Evolutionary conservation across 495 filamentous ascomycete genomes (phyloP), one percentile per base, ranked within the genome.

Genomic region (Aspergillus bridgeri): DNA sequence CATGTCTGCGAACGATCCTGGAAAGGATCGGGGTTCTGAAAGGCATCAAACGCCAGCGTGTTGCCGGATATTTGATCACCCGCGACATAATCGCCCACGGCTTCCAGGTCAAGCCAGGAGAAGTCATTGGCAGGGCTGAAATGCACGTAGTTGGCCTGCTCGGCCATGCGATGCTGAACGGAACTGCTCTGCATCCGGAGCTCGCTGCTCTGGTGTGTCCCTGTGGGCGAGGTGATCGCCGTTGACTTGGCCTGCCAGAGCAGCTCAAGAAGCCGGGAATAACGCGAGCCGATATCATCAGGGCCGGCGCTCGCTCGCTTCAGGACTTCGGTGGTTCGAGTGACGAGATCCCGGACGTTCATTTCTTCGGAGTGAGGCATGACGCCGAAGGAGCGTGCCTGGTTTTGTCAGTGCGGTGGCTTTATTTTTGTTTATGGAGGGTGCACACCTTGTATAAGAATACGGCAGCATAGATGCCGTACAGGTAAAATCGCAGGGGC

Each of bases 401-500:
- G 54, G 46, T 46, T 60, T 38, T 42, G 22, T 23, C 3, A 53
- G 6, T 19, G 18, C 8, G 23, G 6, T 33, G 27, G 19, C 0
- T 33, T 3, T 18, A 15, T 51, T 43, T 3, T 15, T n/a, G n/a
- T n/a, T 17, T 24, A 8, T 17, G 42, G 29, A 48, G 48, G 18
- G 23, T 19, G 47, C 49, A 27, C 63, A 75, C 74, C 62, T 82
- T 81, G 62, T 83, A 84, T 20, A 83, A 64, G 55, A 83, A 83
- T 9, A 84, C 81, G 2, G 79, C 81, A 15, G 79, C 77, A 56
- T 84, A 83, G 13, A 84, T 80, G 23, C 78, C 74, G 60, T 84
- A 85, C 48, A 86, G 67, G 57, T 83, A 84, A 57, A 82, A 86
- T 5, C 81, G 66, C 6, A 83, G 76, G 1, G 83, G 82, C 81